Evolutionary conservation across 352 stramenopile genomes (phyloP), one percentile per base, ranked within the genome.

Genomic region (Globisporangium paroecandrum): DNA sequence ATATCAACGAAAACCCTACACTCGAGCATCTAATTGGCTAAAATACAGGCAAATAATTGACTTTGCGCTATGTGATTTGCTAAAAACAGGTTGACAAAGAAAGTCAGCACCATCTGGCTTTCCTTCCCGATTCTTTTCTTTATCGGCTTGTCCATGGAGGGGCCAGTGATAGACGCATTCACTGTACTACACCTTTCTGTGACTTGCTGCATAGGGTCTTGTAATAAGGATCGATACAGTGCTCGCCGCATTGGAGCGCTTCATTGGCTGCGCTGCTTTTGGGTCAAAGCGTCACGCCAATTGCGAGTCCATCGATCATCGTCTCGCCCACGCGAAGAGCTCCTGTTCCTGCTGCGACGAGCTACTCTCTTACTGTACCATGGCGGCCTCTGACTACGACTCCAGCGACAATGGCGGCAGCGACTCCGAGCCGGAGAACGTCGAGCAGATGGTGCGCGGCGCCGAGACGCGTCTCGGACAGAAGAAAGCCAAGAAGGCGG

Each of bases 361-460:
- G n/a, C 22, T 22, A 62, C 22, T 46, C 43, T 20, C 12, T 27
- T 12, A 34, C 20, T 13, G 27, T 46, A 57, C 43, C 12, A 73
- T 72, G 62, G 76, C 74, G 63, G 65, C 68, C 29, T 78, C 73
- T 34, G 70, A 85, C 68, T 70, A 78, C 66, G 73, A 82, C 56
- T 78, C 76, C 64, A 82, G 75, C 69, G 77, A 62, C 68, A 71
- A 71, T 58, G 73, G 77, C 60, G 73, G 77, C 62, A 79, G 73
- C 69, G 79, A 83, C 69, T 89, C 82, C 68, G 85, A 92, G 72
- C 51, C 69, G 3, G 83, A 92, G 66, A 77, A 85, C 64, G 74
- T 89, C 34, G 81, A 91, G 62, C 57, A 71, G 58, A 73, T 83
- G 58, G 77, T 88, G 74, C 78, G 81, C 36, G 66, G 78, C n/a